Conservation (phyloP, 192 early-diverging fungal species). For the Entomortierella beljakovae region DNA sequence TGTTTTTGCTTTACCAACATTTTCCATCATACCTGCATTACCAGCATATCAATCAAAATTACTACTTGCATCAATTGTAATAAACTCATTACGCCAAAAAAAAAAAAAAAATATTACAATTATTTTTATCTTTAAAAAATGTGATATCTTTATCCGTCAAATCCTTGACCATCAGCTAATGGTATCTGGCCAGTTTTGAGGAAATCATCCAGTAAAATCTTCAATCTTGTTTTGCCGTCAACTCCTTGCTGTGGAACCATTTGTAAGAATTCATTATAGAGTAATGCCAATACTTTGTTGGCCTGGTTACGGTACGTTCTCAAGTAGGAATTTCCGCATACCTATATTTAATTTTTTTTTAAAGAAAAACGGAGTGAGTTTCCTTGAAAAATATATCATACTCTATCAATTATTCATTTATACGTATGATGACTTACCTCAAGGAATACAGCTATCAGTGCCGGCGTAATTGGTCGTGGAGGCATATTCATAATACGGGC, state of each 20-base stretch:
- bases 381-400: too few species aligned
- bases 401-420: too few species aligned
- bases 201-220: constrained; percentile 21
- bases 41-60: background rate
- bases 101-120: constrained; percentile 7
- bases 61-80: background rate
- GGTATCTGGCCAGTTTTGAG: constrained; percentile 27
- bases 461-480: constrained; percentile 73
- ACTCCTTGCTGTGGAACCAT: constrained; percentile 31
- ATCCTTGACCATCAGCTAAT: constrained; percentile 21
- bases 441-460: constrained; percentile 70
- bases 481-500: constrained; percentile 75
- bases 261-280: constrained; percentile 23
- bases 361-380: too few species aligned
- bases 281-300: constrained; percentile 17
- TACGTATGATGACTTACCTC: constrained; percentile 61
- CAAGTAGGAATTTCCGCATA: constrained; percentile 32
- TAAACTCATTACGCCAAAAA: background rate
- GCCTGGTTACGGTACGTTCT: constrained; percentile 30
- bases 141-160: constrained; percentile 1
- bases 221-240: constrained; percentile 25
- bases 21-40: background rate
- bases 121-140: too few species aligned
- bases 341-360: constrained; percentile 3
- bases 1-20: background rate